A percentile compares a stretch with the other conserved stretches of the same genome.
Conservation (phyloP, 805 yeast genomes). For the Kuraishia ogatae region DNA sequence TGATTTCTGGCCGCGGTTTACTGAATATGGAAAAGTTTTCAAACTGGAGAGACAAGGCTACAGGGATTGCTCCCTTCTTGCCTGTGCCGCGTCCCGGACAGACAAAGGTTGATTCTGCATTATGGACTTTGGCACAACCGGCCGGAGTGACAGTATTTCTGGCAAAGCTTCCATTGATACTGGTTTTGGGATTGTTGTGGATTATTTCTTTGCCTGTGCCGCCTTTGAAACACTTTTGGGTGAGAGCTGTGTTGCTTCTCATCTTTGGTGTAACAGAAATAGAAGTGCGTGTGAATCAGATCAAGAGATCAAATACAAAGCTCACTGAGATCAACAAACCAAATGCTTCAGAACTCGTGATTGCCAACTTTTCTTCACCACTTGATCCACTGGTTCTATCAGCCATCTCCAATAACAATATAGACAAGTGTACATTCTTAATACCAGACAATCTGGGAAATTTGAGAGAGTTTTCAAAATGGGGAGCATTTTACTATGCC, state of each 20-base stretch:
- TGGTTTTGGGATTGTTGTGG: constrained; percentile 13
- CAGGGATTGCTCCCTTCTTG: constrained; percentile 88
- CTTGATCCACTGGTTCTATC: constrained; percentile 38
- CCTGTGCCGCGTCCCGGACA: constrained; percentile 27
- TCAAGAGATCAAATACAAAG: constrained; percentile 31
- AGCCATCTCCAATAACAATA: constrained; percentile 11
- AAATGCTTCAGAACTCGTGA: constrained; percentile 34
- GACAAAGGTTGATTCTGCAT: neutral
- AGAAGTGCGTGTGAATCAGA: constrained; percentile 36
- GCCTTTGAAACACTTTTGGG: constrained; percentile 8
- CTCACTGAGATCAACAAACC: constrained; percentile 26
- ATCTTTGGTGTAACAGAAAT: constrained; percentile 22
- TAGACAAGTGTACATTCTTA: constrained; percentile 22
- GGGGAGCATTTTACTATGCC: constrained; percentile 10
- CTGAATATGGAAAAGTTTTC: constrained; percentile 79
- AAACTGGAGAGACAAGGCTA: constrained; percentile 79
- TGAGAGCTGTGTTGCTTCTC: constrained; percentile 17
- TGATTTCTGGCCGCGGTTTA: neutral
- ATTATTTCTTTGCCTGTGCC: constrained; percentile 12
- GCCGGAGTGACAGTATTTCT: constrained; percentile 14
- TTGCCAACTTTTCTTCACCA: constrained; percentile 54
- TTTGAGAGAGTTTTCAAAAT: constrained; percentile 19
- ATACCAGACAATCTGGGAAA: constrained; percentile 31
- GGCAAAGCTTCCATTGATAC: constrained; percentile 19
- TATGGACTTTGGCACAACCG: constrained; percentile 4